Conservation (phyloP, 2,329 filamentous ascomycete genomes). For the Chrysosphaeria jannelii region DNA sequence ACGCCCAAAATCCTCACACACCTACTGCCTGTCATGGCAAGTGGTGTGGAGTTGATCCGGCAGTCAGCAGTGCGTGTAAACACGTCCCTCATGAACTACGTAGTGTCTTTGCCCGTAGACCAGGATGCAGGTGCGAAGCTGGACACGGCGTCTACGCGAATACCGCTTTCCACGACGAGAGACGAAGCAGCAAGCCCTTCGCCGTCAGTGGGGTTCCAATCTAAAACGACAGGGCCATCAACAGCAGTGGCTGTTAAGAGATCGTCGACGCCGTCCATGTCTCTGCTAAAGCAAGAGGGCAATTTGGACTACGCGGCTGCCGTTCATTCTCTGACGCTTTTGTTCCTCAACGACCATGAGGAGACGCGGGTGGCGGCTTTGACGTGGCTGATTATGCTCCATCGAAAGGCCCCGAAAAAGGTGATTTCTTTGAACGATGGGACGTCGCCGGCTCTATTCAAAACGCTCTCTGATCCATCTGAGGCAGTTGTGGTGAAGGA, state of each 20-base stretch:
- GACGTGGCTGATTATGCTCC: conserved; percentile 93
- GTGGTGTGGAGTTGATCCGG: conserved; percentile 65
- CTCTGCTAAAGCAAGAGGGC: too few relatives aligned
- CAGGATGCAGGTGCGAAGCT: conserved; percentile 7
- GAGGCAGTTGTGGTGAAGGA: conserved; percentile 92
- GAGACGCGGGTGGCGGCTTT: conserved; percentile 78
- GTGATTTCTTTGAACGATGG: conserved; percentile 89
- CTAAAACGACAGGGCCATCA: too few relatives aligned
- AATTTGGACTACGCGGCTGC: conserved; percentile 82
- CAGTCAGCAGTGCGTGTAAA: conserved; percentile 76
- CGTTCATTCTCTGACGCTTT: conserved; percentile 69
- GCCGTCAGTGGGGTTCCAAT: conserved; percentile 13
- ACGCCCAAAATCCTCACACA: conserved; percentile 78
- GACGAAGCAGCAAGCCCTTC: conserved; percentile 6
- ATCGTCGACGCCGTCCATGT: conserved; percentile 9
- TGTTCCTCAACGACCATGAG: conserved; percentile 92
- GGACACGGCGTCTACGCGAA: too few relatives aligned
- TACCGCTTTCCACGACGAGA: too few relatives aligned
- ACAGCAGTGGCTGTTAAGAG: too few relatives aligned
- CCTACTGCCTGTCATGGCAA: conserved; percentile 79
- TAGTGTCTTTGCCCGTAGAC: conserved; percentile 67
- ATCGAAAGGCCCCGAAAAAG: conserved; percentile 78
- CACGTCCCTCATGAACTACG: conserved; percentile 71
- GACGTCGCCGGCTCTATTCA: conserved; percentile 82
- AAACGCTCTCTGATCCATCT: conserved; percentile 82